Percentiles rank a stretch among this genome's conserved stretches.
phyloP scores from a whole-genome alignment of 305 asterid genomes.

The Withania somnifera region DNA sequence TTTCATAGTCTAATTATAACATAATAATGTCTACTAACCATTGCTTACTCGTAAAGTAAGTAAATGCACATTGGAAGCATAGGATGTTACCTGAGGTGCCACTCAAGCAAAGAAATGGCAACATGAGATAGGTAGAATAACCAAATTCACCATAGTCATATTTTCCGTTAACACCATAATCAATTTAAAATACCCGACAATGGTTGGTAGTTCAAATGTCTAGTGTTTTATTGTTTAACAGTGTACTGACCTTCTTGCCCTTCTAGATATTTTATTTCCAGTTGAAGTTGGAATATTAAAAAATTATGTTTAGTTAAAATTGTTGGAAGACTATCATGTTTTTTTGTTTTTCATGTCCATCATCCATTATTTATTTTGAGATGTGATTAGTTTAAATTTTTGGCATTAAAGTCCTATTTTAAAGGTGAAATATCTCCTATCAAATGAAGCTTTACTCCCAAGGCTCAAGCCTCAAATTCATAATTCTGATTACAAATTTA shows the following conservation, averaged over 20 bases:
- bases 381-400: not conserved
- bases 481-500: not conserved
- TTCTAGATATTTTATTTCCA: not conserved
- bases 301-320: not conserved
- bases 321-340: not conserved
- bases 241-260: not conserved
- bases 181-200: not conserved
- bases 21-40: not conserved
- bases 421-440: not conserved
- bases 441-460: too few species aligned
- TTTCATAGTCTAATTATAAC: too few species aligned
- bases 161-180: too few species aligned
- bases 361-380: not conserved
- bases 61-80: not conserved
- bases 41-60: not conserved
- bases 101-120: slow-evolving; percentile 1
- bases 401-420: not conserved
- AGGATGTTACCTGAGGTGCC: not conserved
- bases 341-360: not conserved
- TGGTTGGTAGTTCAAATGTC: not conserved
- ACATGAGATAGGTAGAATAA: not conserved
- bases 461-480: not conserved
- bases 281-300: not conserved
- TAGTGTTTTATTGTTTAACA: not conserved
- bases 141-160: not conserved